These are phyloP conservation scores for Cylindrodendrum hubeiense DNA, from an alignment of 2,329 filamentous ascomycete species.

Conservation along the genomic window DNA sequence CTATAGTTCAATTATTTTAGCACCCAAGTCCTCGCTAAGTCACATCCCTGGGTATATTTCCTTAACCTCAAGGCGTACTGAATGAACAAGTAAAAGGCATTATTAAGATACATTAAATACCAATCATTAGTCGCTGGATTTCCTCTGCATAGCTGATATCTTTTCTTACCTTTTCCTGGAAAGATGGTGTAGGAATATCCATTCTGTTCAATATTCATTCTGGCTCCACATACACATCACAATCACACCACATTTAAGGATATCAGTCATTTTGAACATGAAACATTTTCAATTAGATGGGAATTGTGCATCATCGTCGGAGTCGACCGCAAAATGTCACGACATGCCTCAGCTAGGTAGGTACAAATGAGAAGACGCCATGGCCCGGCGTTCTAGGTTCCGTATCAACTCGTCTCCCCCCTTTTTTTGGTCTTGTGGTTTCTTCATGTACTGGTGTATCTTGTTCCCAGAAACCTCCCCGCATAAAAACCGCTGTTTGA, in stretches of 20 bases:
- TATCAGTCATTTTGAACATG: constrained; percentile 34
- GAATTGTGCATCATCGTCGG: constrained; percentile 27
- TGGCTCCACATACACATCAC: too few species aligned
- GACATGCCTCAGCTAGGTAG: constrained; percentile 27
- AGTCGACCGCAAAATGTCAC: constrained; percentile 27
- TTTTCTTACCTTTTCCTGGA: too few species aligned
- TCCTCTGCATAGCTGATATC: too few species aligned
- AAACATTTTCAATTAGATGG: constrained; percentile 40
- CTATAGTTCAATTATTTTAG: neutral
- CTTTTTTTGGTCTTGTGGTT: constrained; percentile 30
- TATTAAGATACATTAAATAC: too few species aligned
- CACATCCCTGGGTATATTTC: too few species aligned
- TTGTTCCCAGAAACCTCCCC: constrained; percentile 19
- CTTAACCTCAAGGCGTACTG: too few species aligned
- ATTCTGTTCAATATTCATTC: too few species aligned
- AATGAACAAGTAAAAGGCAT: too few species aligned
- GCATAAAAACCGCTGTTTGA: constrained; percentile 22
- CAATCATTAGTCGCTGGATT: too few species aligned
- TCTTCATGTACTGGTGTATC: constrained; percentile 5
- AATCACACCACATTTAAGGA: too few species aligned
- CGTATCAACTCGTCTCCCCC: constrained; percentile 23
- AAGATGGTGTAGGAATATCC: too few species aligned
- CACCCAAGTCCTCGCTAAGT: too few species aligned
- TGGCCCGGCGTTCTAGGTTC: constrained; percentile 31
- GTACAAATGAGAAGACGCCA: constrained; percentile 44